Conservation (phyloP, 306 rosid genomes). For the Prunus mume region DNA sequence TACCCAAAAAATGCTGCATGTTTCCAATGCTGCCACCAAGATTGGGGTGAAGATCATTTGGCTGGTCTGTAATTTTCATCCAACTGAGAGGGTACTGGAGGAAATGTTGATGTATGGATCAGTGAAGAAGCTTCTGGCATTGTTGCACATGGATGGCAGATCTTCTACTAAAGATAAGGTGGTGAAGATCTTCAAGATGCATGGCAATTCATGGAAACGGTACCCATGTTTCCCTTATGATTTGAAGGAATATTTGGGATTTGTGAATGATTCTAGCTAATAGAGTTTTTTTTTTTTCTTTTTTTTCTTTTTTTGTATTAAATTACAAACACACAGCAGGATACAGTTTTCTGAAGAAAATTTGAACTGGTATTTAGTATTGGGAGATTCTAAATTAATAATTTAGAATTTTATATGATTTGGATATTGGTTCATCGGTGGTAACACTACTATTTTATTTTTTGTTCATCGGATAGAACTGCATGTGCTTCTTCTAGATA, state of each 20-base stretch:
- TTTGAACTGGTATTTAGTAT: constrained; percentile 3
- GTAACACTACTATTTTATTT: not conserved
- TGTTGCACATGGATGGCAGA: constrained; percentile 41
- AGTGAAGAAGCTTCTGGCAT: constrained; percentile 48
- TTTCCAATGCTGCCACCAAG: constrained; percentile 39
- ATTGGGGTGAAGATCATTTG: constrained; percentile 43
- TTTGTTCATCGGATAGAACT: not conserved
- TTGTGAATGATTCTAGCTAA: constrained; percentile 11
- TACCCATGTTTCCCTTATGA: constrained; percentile 46
- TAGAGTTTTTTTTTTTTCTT: not conserved
- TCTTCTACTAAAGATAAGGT: constrained; percentile 40
- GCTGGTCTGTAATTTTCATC: constrained; percentile 35
- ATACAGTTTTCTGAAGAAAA: not conserved
- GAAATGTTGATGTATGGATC: constrained; percentile 51
- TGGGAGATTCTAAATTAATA: not conserved
- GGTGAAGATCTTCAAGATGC: constrained; percentile 46
- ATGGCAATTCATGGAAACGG: constrained; percentile 45
- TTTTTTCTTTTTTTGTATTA: not conserved
- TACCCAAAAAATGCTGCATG: constrained; percentile 33
- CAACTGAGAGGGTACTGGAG: constrained; percentile 41
- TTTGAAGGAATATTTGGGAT: constrained; percentile 32
- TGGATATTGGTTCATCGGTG: not conserved
- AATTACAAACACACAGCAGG: not conserved
- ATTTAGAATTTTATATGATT: not conserved
- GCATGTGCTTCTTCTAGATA: not conserved